phyloP scores from a whole-genome alignment of 768 basidiomycete genomes.

The Lanmaoa pseudosensibilis region DNA sequence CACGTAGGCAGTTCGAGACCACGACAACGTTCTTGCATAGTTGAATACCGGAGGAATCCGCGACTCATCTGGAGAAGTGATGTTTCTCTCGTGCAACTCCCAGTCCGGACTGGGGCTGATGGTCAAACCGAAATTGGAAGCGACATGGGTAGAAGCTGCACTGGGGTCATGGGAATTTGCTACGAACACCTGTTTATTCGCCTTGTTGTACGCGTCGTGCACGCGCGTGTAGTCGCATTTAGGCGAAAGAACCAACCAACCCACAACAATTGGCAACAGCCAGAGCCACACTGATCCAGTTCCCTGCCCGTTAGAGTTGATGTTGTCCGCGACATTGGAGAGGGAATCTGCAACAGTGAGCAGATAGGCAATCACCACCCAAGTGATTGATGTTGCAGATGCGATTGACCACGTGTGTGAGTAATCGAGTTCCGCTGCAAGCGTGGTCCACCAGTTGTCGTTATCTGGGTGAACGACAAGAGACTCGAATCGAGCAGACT shows the following conservation, averaged over 20 bases:
- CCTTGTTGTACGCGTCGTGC: slow-evolving; percentile 13
- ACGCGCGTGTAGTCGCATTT: slow-evolving; percentile 39
- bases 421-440: slow-evolving; percentile 37
- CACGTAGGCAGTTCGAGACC: slow-evolving; percentile 19
- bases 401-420: slow-evolving; percentile 42
- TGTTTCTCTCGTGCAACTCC: neutral
- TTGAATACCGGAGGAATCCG: slow-evolving; percentile 27
- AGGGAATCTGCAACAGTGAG: slow-evolving; percentile 19
- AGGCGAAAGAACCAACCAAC: slow-evolving; percentile 43
- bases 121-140: slow-evolving; percentile 14
- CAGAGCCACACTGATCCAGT: slow-evolving; percentile 45
- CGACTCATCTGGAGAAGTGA: slow-evolving; percentile 25
- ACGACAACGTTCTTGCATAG: slow-evolving; percentile 24
- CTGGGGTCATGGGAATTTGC: neutral
- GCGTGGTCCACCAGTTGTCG: slow-evolving; percentile 42
- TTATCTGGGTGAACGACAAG: slow-evolving; percentile 44
- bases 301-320: slow-evolving; percentile 38
- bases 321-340: slow-evolving; percentile 13
- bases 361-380: slow-evolving; percentile 46
- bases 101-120: slow-evolving; percentile 12
- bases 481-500: too few relatives aligned
- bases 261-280: slow-evolving; percentile 41
- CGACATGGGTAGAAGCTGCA: neutral
- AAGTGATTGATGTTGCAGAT: slow-evolving; percentile 40
- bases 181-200: slow-evolving; percentile 7